phyloP scores from a whole-genome alignment of 176 grass and related monocot species.

The Dendrocalamus sinicus region DNA sequence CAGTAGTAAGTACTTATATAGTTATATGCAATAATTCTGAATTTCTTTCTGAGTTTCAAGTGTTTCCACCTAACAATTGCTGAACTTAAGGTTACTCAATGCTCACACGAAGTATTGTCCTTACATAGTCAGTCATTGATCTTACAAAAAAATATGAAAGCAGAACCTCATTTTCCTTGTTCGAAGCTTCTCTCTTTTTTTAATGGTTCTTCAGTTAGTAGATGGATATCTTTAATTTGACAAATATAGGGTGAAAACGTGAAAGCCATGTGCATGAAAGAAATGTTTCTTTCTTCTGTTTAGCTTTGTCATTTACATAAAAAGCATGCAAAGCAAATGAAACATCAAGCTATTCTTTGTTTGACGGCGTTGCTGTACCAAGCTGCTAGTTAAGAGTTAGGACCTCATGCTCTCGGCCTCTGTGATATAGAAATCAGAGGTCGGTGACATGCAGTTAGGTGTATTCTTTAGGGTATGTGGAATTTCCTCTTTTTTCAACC shows the following conservation, averaged over 20 bases:
- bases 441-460: neutral
- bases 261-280: neutral
- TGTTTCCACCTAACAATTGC: slow-evolving; percentile 13
- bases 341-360: neutral
- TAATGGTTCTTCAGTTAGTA: too few relatives aligned
- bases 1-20: slow-evolving; percentile 50
- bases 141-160: neutral
- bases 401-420: neutral
- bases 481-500: neutral
- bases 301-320: neutral
- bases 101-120: neutral
- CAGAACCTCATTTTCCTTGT: neutral
- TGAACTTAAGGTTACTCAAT: neutral
- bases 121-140: neutral
- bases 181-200: too few relatives aligned
- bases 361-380: neutral
- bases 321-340: neutral
- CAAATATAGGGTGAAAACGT: neutral
- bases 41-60: neutral
- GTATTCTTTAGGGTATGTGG: too few relatives aligned
- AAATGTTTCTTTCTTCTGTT: neutral
- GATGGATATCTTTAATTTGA: neutral
- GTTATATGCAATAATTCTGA: slow-evolving; percentile 35
- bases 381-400: neutral
- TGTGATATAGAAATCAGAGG: neutral